These are phyloP conservation scores for Pelargonium citronellum DNA, from an alignment of 441 rosid genomes.

Conservation along the genomic window DNA sequence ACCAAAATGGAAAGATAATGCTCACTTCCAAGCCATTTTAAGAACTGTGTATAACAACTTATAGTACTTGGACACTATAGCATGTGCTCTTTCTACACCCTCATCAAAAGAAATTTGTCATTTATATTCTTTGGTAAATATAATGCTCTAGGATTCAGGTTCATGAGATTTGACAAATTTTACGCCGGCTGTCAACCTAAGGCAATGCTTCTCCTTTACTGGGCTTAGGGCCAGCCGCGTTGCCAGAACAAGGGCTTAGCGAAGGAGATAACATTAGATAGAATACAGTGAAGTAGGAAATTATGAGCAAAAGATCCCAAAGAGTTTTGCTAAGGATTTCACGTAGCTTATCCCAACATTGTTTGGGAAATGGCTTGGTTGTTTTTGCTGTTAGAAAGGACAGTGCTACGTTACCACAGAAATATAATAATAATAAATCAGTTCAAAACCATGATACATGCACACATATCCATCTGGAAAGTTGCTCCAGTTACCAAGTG, in stretches of 20 bases:
- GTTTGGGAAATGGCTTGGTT: too few species aligned
- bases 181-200: too few species aligned
- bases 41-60: neutral
- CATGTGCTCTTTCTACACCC: neutral
- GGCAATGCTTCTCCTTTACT: too few species aligned
- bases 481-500: neutral
- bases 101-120: neutral
- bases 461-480: neutral
- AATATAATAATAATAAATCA: neutral
- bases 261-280: too few species aligned
- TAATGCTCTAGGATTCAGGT: too few species aligned
- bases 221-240: too few species aligned
- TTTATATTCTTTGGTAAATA: neutral
- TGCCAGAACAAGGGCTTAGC: too few species aligned
- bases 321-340: too few species aligned
- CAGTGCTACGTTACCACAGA: neutral
- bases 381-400: neutral
- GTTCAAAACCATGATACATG: neutral
- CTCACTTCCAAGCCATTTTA: neutral
- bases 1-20: slow-evolving; percentile 2
- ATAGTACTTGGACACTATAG: neutral
- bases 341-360: too few species aligned
- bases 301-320: too few species aligned
- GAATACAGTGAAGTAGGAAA: too few species aligned
- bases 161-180: too few species aligned